Conservation (phyloP, 1,139 yeast species). For the Debaryomyces subglobosus region DNA sequence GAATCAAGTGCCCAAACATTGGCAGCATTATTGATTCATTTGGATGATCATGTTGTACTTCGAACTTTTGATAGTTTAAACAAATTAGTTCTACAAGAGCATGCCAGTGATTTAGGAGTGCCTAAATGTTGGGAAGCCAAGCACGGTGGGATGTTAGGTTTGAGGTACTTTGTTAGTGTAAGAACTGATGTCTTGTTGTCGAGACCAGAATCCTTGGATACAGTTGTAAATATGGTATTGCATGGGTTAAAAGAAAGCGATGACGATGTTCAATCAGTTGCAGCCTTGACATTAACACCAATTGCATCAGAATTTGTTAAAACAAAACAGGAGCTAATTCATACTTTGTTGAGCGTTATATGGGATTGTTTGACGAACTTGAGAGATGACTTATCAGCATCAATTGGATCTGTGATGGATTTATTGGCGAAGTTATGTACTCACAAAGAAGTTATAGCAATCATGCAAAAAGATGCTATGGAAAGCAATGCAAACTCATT, state of each 20-base stretch:
- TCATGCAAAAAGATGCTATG: slow-evolving; percentile 66
- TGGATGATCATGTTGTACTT: slow-evolving; percentile 54
- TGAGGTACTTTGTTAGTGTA: slow-evolving; percentile 89
- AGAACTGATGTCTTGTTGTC: slow-evolving; percentile 74
- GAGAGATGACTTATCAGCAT: slow-evolving; percentile 89
- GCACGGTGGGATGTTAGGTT: slow-evolving; percentile 96
- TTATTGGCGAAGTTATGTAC: slow-evolving; percentile 85
- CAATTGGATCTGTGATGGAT: slow-evolving; percentile 97
- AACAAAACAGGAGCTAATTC: slow-evolving; percentile 61
- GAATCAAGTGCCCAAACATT: slow-evolving; percentile 95
- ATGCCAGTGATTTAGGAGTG: slow-evolving; percentile 32
- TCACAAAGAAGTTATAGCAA: slow-evolving; percentile 73
- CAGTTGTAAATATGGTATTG: slow-evolving; percentile 81
- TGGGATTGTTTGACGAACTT: slow-evolving; percentile 88
- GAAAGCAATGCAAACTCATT: slow-evolving; percentile 57
- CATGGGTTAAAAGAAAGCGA: slow-evolving; percentile 84
- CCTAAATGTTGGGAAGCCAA: slow-evolving; percentile 90
- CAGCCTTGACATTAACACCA: slow-evolving; percentile 91
- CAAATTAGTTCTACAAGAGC: slow-evolving; percentile 72
- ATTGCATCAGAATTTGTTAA: slow-evolving; percentile 83
- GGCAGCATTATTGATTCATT: slow-evolving; percentile 82
- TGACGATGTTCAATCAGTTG: slow-evolving; percentile 97
- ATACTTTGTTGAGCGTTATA: slow-evolving; percentile 69
- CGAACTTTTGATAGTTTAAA: slow-evolving; percentile 69
- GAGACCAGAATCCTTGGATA: slow-evolving; percentile 62